These are phyloP conservation scores for Phytophthora fragariae DNA, from an alignment of 352 stramenopile species.

Conservation along the genomic window DNA sequence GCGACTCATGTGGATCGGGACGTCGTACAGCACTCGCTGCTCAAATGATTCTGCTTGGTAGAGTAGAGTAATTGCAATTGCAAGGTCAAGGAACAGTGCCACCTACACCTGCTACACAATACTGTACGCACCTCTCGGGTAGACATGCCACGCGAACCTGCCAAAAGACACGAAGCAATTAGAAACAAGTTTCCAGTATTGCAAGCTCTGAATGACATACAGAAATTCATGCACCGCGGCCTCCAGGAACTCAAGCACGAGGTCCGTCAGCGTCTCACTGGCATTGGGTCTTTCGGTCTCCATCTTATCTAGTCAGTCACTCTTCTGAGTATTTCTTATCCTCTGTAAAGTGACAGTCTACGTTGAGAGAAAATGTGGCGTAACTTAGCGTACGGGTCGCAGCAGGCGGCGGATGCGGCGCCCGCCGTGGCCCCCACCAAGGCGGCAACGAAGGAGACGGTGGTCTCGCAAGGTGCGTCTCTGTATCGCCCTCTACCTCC, in stretches of 20 bases:
- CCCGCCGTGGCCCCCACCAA: conserved; percentile 70
- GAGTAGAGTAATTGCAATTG: neutral
- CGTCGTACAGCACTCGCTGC: conserved; percentile 67
- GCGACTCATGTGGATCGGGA: conserved; percentile 82
- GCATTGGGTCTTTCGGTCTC: conserved; percentile 25
- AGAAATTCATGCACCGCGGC: conserved; percentile 79
- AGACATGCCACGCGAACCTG: conserved; percentile 65
- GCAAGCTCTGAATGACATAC: conserved; percentile 36
- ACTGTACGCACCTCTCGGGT: conserved; percentile 54
- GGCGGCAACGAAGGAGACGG: conserved; percentile 57
- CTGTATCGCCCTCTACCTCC: neutral
- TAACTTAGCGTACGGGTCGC: conserved; percentile 85
- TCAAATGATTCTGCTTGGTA: conserved; percentile 64
- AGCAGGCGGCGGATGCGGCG: conserved; percentile 72
- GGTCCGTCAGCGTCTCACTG: conserved; percentile 52
- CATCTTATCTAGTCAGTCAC: conserved; percentile 20
- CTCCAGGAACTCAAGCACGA: conserved; percentile 84
- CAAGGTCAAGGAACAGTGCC: neutral
- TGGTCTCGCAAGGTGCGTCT: conserved; percentile 65
- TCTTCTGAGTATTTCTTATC: neutral
- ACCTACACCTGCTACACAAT: neutral
- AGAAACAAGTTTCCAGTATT: neutral
- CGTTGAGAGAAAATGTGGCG: conserved; percentile 51
- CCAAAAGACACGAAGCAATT: conserved; percentile 7
- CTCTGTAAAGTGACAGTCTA: neutral